These are phyloP conservation scores for Alternaria sp. DNA, from an alignment of 2,329 filamentous ascomycete genomes.

Conservation along the genomic window DNA sequence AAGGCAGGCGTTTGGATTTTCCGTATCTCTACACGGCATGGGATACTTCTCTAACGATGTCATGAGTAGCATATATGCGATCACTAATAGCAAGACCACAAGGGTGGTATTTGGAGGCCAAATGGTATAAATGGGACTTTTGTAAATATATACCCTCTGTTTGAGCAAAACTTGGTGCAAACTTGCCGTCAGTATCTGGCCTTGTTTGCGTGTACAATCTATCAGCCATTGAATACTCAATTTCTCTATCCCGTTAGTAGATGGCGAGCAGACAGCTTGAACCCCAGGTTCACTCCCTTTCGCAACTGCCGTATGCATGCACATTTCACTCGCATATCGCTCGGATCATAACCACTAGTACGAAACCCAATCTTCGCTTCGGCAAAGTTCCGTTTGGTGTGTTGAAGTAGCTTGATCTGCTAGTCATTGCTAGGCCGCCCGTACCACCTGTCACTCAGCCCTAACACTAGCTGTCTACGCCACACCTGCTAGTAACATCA, in stretches of 20 bases:
- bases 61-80: conserved; percentile 8
- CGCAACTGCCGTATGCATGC: not conserved
- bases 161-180: not conserved
- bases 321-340: not conserved
- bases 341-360: not conserved
- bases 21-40: not conserved
- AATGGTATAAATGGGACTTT: not conserved
- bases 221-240: not conserved
- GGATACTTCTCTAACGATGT: conserved; percentile 8
- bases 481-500: not conserved
- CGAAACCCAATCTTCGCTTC: not conserved
- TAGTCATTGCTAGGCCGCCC: not conserved
- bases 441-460: not conserved
- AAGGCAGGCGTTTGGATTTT: not conserved
- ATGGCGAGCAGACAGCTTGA: not conserved
- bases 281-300: not conserved
- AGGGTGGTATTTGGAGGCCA: not conserved
- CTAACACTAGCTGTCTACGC: not conserved
- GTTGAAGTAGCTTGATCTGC: not conserved
- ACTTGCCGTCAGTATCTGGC: not conserved
- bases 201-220: not conserved
- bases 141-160: conserved; percentile 11
- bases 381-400: not conserved
- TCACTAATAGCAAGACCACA: not conserved
- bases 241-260: not conserved